Percentiles rank a stretch among this genome's conserved stretches.
These are phyloP conservation scores for Cucurbita moschata DNA, from an alignment of 306 rosid genomes.

Conservation along the genomic window DNA sequence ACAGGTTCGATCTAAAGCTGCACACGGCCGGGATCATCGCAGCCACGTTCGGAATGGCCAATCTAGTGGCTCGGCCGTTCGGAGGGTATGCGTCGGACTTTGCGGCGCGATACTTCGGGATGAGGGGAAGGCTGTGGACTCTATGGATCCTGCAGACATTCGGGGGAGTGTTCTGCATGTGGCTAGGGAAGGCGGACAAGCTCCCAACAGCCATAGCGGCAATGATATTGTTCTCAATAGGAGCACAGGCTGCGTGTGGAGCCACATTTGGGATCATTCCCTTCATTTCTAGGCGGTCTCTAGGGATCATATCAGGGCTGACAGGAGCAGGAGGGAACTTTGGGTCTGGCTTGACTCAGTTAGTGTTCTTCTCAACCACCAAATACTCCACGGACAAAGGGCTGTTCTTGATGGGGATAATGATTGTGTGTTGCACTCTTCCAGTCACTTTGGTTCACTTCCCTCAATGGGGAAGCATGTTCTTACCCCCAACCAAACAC, in stretches of 20 bases:
- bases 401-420: slow-evolving; percentile 52
- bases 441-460: slow-evolving; percentile 63
- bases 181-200: slow-evolving; percentile 63
- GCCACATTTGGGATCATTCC: slow-evolving; percentile 80
- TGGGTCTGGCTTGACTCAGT: slow-evolving; percentile 71
- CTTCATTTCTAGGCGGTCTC: slow-evolving; percentile 62
- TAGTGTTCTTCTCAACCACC: slow-evolving; percentile 51
- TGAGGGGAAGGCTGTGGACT: slow-evolving; percentile 77
- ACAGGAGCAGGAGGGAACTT: slow-evolving; percentile 88
- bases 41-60: slow-evolving; percentile 87
- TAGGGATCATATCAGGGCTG: slow-evolving; percentile 63
- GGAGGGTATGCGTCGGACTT: slow-evolving; percentile 61
- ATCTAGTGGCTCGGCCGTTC: slow-evolving; percentile 61
- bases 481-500: slow-evolving; percentile 51
- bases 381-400: slow-evolving; percentile 38
- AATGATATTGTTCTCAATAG: slow-evolving; percentile 80
- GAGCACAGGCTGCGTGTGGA: slow-evolving; percentile 93
- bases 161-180: slow-evolving; percentile 74
- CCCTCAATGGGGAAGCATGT: slow-evolving; percentile 95
- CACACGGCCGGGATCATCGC: slow-evolving; percentile 85
- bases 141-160: slow-evolving; percentile 68
- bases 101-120: slow-evolving; percentile 51
- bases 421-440: slow-evolving; percentile 64
- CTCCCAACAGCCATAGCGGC: slow-evolving; percentile 44
- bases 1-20: slow-evolving; percentile 46